Percentiles rank a stretch among this genome's conserved stretches.
These are phyloP conservation scores for Hanseniaspora sp. DNA, from an alignment of 1,139 yeast genomes.

Conservation along the genomic window DNA sequence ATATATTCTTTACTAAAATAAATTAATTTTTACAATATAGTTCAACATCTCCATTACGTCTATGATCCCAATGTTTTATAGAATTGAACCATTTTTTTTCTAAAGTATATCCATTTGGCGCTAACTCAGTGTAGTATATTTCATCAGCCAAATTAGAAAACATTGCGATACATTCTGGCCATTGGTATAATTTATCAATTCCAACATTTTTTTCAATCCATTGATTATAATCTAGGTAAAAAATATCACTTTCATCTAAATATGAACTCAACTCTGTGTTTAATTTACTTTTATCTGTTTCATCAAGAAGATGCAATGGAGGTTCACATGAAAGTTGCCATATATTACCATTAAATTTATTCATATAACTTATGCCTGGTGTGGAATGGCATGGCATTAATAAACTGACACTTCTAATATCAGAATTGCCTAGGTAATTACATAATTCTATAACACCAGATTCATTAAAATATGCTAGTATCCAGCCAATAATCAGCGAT, in stretches of 20 bases:
- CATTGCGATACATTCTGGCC: slow-evolving; percentile 65
- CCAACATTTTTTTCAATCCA: slow-evolving; percentile 7
- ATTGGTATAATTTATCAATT: slow-evolving; percentile 30
- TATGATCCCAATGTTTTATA: slow-evolving; percentile 73
- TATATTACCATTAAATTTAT: slow-evolving; percentile 39
- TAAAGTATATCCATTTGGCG: slow-evolving; percentile 38
- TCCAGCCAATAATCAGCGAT: slow-evolving; percentile 27
- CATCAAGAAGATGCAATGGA: slow-evolving; percentile 42
- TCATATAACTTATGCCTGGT: slow-evolving; percentile 84
- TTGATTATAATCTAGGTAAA: slow-evolving; percentile 34
- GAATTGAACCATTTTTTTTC: slow-evolving; percentile 59
- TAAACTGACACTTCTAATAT: slow-evolving; percentile 50
- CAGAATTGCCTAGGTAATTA: slow-evolving; percentile 38
- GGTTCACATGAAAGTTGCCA: slow-evolving; percentile 94
- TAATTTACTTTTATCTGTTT: slow-evolving; percentile 22
- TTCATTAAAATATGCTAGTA: slow-evolving; percentile 46
- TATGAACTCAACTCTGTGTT: slow-evolving; percentile 35
- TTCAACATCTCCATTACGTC: slow-evolving; percentile 69
- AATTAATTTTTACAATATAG: slow-evolving; percentile 36
- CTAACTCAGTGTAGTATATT: slow-evolving; percentile 34
- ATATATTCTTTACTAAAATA: background rate
- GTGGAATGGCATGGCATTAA: slow-evolving; percentile 95
- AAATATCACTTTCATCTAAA: slow-evolving; percentile 75
- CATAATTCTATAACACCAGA: slow-evolving; percentile 71
- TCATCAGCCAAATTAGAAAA: slow-evolving; percentile 51